Base-by-base conservation (phyloP, 2,329 filamentous ascomycete species). In the Fusarium illudens region DNA sequence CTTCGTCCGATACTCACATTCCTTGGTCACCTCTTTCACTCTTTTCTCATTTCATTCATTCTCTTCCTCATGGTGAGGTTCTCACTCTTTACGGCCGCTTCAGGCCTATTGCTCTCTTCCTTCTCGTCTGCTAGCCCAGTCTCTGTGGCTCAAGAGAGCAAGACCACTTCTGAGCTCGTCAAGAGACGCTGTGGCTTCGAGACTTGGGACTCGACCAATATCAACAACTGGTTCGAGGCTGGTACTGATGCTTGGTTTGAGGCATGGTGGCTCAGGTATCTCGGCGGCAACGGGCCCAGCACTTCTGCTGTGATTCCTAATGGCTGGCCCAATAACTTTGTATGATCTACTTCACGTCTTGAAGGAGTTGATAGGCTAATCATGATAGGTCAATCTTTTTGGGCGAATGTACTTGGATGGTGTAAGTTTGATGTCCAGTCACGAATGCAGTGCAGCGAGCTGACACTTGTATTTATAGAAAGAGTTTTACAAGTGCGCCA, bases 261-360 rank as follows among this genome's bases (percentile, higher is more conserved):
- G 13, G 12, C 30, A 4, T 55, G 52, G 52, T 55, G 52, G 52
- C n/a, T 22, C 4, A 10, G 7, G 11, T 39, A 46, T 27, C 37
- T 55, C 27, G 52, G 52, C 4, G 52, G 27, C 5, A 55, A 55
- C 20, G 52, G 52, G 12, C 37, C 36, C 7, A 12, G 20, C 4
- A 55, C 52, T 11, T 30, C 36, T 10, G 36, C 36, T 12, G 52
- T 55, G n/a, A 55, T 55, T 44, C 52, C 52, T 10, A 55, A 55
- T 10, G 37, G 29, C 4, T 55, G 52, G 52, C 52, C 52, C n/a
- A 55, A 55, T 22, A 55, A 55, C 37, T 55, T 55, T 29, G 52
- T 53, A 39, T 20, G 25, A 8, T 12, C 13, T 22, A 39, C n/a
- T n/a, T n/a, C 6, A 7, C 13, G 11, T 10, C 5, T 27, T 10